Percentiles rank a stretch among this genome's conserved stretches.
Conservation (phyloP, 2,329 filamentous ascomycete species). For the Aspergillus puulaauensis region DNA sequence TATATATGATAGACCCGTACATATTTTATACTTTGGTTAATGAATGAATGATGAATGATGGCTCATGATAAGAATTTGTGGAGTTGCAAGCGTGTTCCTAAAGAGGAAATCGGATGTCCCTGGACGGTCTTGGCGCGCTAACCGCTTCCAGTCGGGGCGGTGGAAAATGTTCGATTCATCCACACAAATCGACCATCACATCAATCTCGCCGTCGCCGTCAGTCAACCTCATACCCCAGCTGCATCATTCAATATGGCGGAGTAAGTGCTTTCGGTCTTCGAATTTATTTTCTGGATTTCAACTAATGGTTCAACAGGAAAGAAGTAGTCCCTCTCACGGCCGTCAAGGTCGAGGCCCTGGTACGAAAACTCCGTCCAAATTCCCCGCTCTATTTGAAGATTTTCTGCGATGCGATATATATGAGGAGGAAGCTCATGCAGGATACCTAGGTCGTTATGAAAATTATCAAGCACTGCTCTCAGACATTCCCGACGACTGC, state of each 20-base stretch:
- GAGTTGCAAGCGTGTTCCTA: not conserved
- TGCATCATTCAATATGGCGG: slow-evolving; percentile 32
- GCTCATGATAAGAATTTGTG: not conserved
- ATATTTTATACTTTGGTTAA: not conserved
- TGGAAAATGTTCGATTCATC: slow-evolving; percentile 32
- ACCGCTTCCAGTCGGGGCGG: slow-evolving; percentile 20
- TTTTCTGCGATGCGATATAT: slow-evolving; percentile 4
- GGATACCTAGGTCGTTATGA: slow-evolving; percentile 76
- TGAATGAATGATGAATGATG: not conserved
- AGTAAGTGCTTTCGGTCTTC: slow-evolving; percentile 22
- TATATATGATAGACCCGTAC: not conserved
- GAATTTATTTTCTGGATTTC: not conserved
- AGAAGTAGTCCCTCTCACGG: slow-evolving; percentile 69
- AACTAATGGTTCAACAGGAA: slow-evolving; percentile 46
- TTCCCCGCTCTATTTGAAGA: slow-evolving; percentile 21
- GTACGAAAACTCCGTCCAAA: slow-evolving; percentile 55
- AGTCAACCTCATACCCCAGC: slow-evolving; percentile 17
- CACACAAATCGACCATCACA: slow-evolving; percentile 33
- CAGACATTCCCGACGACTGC: slow-evolving; percentile 83
- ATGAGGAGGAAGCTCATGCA: slow-evolving; percentile 24
- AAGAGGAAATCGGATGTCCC: not conserved
- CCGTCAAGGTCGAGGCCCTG: slow-evolving; percentile 92
- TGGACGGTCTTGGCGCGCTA: slow-evolving; percentile 28
- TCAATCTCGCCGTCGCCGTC: slow-evolving; percentile 20
- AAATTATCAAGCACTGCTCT: slow-evolving; percentile 95